phyloP scores from a whole-genome alignment of 1,284 basidiomycete species.

The Ganoderma lingzhi region DNA sequence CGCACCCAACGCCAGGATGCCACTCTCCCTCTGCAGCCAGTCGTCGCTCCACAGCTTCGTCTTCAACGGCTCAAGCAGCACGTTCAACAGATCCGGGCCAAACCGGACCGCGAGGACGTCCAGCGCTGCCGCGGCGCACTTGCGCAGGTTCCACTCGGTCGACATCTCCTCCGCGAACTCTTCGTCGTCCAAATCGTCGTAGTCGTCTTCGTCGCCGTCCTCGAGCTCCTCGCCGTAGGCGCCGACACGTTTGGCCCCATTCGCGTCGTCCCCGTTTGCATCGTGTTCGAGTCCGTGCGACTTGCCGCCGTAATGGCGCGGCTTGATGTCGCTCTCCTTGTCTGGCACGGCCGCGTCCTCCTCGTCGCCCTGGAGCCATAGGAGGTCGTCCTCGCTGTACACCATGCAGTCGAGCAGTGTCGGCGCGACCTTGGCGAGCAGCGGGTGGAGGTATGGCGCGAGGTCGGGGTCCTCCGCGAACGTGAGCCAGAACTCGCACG shows the following conservation, averaged over 20 bases:
- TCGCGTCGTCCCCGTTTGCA: slow-evolving; percentile 55
- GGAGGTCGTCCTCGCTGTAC: slow-evolving; percentile 95
- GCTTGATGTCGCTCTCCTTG: slow-evolving; percentile 95
- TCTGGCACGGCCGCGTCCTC: slow-evolving; percentile 93
- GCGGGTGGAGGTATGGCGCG: slow-evolving; percentile 84
- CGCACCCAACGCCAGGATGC: slow-evolving; percentile 95
- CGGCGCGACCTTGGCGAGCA: slow-evolving; percentile 90
- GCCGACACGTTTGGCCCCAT: slow-evolving; percentile 56
- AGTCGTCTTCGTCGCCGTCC: slow-evolving; percentile 82
- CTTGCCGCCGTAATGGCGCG: slow-evolving; percentile 89
- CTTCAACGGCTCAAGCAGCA: slow-evolving; percentile 91
- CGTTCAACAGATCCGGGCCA: slow-evolving; percentile 85
- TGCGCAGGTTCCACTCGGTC: slow-evolving; percentile 99
- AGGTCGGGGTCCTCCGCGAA: slow-evolving; percentile 96
- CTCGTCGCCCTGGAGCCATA: slow-evolving; percentile 94
- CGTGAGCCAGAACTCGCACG: slow-evolving; percentile 99
- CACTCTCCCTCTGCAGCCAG: slow-evolving; percentile 96
- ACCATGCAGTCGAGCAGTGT: slow-evolving; percentile 97
- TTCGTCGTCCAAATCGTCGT: slow-evolving; percentile 88
- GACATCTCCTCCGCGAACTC: slow-evolving; percentile 96
- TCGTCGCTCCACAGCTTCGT: slow-evolving; percentile 93
- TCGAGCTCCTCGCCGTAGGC: slow-evolving; percentile 78
- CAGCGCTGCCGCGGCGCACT: slow-evolving; percentile 97
- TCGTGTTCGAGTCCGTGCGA: slow-evolving; percentile 87
- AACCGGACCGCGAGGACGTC: slow-evolving; percentile 98